These are phyloP conservation scores for Lolium perenne DNA, from an alignment of 176 grass and related monocot genomes.

Conservation along the genomic window DNA sequence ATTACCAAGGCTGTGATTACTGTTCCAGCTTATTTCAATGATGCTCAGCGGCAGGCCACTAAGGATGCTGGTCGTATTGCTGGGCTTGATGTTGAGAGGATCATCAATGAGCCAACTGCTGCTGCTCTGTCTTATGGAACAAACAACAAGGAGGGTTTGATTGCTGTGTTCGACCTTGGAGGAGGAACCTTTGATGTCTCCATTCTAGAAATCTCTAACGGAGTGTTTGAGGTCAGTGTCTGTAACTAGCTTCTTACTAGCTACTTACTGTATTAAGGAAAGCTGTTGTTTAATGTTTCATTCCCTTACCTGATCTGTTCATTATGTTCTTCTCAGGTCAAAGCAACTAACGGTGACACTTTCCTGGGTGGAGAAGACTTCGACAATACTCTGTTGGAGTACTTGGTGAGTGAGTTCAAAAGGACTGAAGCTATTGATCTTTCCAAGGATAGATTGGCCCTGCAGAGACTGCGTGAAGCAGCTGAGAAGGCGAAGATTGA, in stretches of 20 bases:
- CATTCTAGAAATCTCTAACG: conserved; percentile 54
- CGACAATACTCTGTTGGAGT: conserved; percentile 52
- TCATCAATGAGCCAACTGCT: conserved; percentile 61
- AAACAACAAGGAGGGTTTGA: conserved; percentile 57
- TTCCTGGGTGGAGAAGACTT: conserved; percentile 57
- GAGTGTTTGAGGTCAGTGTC: conserved; percentile 50
- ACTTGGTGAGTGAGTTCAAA: conserved; percentile 49
- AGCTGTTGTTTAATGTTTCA: not conserved
- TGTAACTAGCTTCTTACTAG: not conserved
- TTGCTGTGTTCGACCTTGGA: conserved; percentile 55
- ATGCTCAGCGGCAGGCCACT: conserved; percentile 57
- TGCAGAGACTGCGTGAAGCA: conserved; percentile 59
- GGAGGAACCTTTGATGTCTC: conserved; percentile 58
- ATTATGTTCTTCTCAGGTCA: conserved; percentile 41
- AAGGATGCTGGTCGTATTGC: conserved; percentile 59
- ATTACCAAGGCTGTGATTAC: conserved; percentile 56
- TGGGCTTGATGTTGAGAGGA: conserved; percentile 53
- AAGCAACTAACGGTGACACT: conserved; percentile 58
- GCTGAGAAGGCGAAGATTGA: conserved; percentile 63
- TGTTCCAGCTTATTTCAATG: conserved; percentile 57
- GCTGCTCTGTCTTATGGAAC: conserved; percentile 55
- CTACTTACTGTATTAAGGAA: not conserved
- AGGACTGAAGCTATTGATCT: conserved; percentile 51
- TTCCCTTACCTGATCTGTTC: not conserved
- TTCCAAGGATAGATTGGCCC: conserved; percentile 52